These are phyloP conservation scores for Punica granatum DNA, from an alignment of 345 rosid genomes.

Conservation along the genomic window DNA sequence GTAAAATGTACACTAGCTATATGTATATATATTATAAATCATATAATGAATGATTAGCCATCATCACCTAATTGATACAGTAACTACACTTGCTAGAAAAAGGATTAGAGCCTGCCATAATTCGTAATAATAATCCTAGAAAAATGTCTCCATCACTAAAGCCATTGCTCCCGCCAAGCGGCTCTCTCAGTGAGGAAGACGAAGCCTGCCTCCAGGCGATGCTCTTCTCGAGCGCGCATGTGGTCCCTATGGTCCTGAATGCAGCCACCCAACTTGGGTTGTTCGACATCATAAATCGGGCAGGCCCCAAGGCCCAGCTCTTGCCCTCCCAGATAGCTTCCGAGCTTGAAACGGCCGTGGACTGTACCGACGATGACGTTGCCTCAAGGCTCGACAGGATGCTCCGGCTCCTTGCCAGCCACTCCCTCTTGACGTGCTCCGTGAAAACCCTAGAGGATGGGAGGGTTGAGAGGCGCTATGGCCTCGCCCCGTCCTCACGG, in stretches of 20 bases:
- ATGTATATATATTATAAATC: too few species aligned
- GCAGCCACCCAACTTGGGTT: slow-evolving; percentile 20
- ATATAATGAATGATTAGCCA: too few species aligned
- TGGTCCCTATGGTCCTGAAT: slow-evolving; percentile 21
- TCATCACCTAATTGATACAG: too few species aligned
- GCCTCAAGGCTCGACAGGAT: slow-evolving; percentile 22
- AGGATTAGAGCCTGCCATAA: too few species aligned
- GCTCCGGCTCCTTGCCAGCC: slow-evolving; percentile 19
- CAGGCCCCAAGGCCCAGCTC: slow-evolving; percentile 12
- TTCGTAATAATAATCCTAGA: too few species aligned
- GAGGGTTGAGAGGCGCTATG: slow-evolving; percentile 16
- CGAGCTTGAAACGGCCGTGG: slow-evolving; percentile 19
- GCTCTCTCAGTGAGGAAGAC: slow-evolving; percentile 1
- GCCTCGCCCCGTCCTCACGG: slow-evolving; percentile 19
- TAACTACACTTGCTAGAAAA: too few species aligned
- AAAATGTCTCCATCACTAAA: background rate
- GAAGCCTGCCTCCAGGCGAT: slow-evolving; percentile 12
- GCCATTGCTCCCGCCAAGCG: background rate
- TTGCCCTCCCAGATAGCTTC: slow-evolving; percentile 22
- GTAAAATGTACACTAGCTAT: too few species aligned
- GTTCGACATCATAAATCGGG: slow-evolving; percentile 20
- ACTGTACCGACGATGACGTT: slow-evolving; percentile 10
- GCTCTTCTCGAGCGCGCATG: slow-evolving; percentile 9
- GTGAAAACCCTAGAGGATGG: slow-evolving; percentile 10
- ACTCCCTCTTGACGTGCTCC: slow-evolving; percentile 19